phyloP scores from a whole-genome alignment of 1,139 yeast genomes.

The Taphrina sp. region DNA sequence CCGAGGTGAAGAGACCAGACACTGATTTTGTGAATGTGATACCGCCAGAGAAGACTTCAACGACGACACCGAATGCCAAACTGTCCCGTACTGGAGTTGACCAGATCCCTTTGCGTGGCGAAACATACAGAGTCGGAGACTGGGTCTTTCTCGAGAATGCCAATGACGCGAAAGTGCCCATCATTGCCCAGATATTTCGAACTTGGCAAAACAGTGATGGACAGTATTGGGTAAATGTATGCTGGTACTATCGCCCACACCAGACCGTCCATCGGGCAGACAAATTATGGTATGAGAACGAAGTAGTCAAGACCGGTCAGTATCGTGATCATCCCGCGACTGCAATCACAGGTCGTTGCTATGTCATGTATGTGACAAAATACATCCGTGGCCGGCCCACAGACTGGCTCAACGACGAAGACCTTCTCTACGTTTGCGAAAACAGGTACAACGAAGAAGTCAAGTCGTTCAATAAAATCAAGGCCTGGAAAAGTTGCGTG shows the following conservation, averaged over 20 bases:
- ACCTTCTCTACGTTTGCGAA: conserved; percentile 88
- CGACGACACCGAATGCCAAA: conserved; percentile 43
- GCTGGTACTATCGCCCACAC: conserved; percentile 98
- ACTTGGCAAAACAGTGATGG: conserved; percentile 84
- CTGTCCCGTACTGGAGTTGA: conserved; percentile 77
- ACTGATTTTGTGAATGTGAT: background rate
- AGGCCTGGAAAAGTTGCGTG: conserved; percentile 98
- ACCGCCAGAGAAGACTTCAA: conserved; percentile 5
- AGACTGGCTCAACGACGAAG: conserved; percentile 52
- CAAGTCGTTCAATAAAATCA: conserved; percentile 84
- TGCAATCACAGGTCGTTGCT: conserved; percentile 89
- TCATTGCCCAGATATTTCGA: conserved; percentile 88
- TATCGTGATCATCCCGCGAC: conserved; percentile 88
- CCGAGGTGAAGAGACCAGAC: conserved; percentile 78
- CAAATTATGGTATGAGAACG: conserved; percentile 83
- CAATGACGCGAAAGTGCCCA: conserved; percentile 84
- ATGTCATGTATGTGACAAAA: conserved; percentile 89
- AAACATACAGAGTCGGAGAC: conserved; percentile 80
- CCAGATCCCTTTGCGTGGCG: conserved; percentile 67
- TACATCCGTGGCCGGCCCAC: conserved; percentile 92
- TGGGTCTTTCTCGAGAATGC: conserved; percentile 89
- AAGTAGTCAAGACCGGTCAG: conserved; percentile 94
- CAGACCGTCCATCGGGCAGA: conserved; percentile 94
- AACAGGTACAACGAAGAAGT: conserved; percentile 88
- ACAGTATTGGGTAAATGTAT: conserved; percentile 82